Conservation (phyloP, 2,329 filamentous ascomycete genomes). For the Periconia macrospinosa region DNA sequence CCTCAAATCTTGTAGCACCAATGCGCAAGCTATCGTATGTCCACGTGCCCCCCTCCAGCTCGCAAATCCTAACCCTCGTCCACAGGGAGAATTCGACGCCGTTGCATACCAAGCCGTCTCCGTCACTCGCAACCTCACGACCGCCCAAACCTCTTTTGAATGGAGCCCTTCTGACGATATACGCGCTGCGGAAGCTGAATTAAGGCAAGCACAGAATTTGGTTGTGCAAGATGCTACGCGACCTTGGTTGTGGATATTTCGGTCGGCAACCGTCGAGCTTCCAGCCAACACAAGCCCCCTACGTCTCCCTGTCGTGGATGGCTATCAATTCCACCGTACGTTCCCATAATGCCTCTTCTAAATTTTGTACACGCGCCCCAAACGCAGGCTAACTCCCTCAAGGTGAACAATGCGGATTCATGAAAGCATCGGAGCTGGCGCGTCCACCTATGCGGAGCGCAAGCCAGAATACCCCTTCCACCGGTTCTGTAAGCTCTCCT, state of each 20-base stretch:
- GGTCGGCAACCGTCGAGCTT: conserved; percentile 26
- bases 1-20: conserved; percentile 41
- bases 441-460: conserved; percentile 28
- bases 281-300: conserved; percentile 17
- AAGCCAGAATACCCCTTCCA: conserved; percentile 21
- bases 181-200: conserved; percentile 32
- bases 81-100: conserved; percentile 41
- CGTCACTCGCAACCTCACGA: conserved; percentile 23
- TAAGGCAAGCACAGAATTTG: conserved; percentile 30
- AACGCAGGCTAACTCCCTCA: conserved; percentile 17
- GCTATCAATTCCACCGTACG: conserved; percentile 36
- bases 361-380: neutral
- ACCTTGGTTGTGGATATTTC: conserved; percentile 41
- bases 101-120: conserved; percentile 42
- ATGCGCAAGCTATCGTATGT: conserved; percentile 43
- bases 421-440: conserved; percentile 39
- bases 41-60: neutral
- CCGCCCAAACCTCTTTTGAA: conserved; percentile 15
- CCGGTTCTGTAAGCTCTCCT: conserved; percentile 19
- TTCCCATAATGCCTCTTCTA: neutral
- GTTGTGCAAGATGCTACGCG: conserved; percentile 33
- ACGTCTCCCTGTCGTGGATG: conserved; percentile 29
- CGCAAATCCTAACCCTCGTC: conserved; percentile 14
- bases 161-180: conserved; percentile 26
- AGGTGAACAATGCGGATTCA: conserved; percentile 37